A percentile compares a stretch with the other conserved stretches of the same genome.
These are phyloP conservation scores for Fusarium hostae DNA, from an alignment of 2,329 filamentous ascomycete genomes.

Conservation along the genomic window DNA sequence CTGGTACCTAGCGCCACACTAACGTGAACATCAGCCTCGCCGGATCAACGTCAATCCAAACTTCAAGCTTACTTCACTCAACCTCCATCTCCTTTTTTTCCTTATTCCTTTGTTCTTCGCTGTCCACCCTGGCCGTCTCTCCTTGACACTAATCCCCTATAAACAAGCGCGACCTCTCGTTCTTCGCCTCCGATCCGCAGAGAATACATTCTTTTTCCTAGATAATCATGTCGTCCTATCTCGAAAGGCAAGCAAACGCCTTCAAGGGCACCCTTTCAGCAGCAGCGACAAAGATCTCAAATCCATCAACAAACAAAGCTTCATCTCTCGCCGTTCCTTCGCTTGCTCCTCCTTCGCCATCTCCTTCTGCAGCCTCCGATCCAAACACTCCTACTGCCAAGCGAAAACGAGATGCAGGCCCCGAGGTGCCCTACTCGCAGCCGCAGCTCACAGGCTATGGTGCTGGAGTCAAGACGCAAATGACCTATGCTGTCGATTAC, in stretches of 20 bases:
- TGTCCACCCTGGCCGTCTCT: slow-evolving; percentile 9
- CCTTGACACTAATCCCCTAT: slow-evolving; percentile 13
- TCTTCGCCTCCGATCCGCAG: neutral
- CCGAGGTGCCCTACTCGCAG: slow-evolving; percentile 75
- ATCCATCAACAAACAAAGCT: slow-evolving; percentile 54
- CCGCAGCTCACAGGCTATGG: slow-evolving; percentile 81
- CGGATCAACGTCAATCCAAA: slow-evolving; percentile 41
- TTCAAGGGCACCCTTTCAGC: slow-evolving; percentile 71
- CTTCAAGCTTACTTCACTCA: slow-evolving; percentile 23
- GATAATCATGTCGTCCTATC: slow-evolving; percentile 68
- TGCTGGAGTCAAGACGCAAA: slow-evolving; percentile 84
- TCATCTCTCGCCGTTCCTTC: slow-evolving; percentile 42
- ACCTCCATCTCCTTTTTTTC: slow-evolving; percentile 6
- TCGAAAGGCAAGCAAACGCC: slow-evolving; percentile 72
- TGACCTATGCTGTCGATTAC: slow-evolving; percentile 87
- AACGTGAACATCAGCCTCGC: slow-evolving; percentile 38
- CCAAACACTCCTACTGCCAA: slow-evolving; percentile 73
- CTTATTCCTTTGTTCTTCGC: slow-evolving; percentile 24
- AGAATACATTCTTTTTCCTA: slow-evolving; percentile 15
- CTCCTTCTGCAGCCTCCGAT: slow-evolving; percentile 67
- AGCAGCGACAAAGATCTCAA: slow-evolving; percentile 71
- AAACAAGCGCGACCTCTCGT: slow-evolving; percentile 2
- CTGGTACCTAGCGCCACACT: slow-evolving; percentile 27
- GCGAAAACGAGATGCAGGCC: slow-evolving; percentile 66
- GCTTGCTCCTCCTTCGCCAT: slow-evolving; percentile 70